These are phyloP conservation scores for Pleurotus platypus DNA, from an alignment of 768 basidiomycete species.

Conservation along the genomic window DNA sequence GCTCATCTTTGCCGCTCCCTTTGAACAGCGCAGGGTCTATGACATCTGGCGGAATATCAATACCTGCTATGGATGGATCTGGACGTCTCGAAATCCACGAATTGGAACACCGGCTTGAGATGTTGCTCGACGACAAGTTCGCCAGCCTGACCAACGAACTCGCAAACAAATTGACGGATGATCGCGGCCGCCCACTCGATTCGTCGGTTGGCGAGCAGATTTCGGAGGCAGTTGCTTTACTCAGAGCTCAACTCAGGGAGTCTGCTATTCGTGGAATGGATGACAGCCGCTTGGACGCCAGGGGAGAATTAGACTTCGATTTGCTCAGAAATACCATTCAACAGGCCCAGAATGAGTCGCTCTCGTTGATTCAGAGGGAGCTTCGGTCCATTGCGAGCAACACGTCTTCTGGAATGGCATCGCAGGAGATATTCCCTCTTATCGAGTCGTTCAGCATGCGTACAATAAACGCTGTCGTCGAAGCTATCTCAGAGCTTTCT, in stretches of 20 bases:
- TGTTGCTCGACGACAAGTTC: conserved; percentile 70
- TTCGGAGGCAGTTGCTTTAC: conserved; percentile 60
- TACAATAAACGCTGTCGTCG: conserved; percentile 57
- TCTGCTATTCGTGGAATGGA: conserved; percentile 55
- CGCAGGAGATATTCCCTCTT: conserved; percentile 32
- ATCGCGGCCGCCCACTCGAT: conserved; percentile 24
- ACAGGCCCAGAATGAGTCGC: conserved; percentile 61
- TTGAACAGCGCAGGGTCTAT: conserved; percentile 44
- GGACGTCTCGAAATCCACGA: conserved; percentile 56
- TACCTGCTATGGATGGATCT: conserved; percentile 47
- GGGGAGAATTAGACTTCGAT: conserved; percentile 77
- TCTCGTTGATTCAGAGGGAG: conserved; percentile 55
- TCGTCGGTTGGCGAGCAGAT: conserved; percentile 60
- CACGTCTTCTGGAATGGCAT: conserved; percentile 16
- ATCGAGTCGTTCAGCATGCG: conserved; percentile 59
- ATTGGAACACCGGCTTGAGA: conserved; percentile 57
- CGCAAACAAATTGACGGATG: conserved; percentile 19
- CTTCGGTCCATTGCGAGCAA: conserved; percentile 42
- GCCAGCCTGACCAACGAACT: conserved; percentile 41
- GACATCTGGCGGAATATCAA: conserved; percentile 37
- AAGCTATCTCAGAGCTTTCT: conserved; percentile 54
- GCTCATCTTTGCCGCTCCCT: conserved; percentile 57
- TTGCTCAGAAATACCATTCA: conserved; percentile 68
- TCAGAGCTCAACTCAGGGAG: conserved; percentile 65
- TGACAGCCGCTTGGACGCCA: conserved; percentile 65